Percentiles rank a stretch among this genome's conserved stretches.
phyloP scores from a whole-genome alignment of 306 rosid species.

The Casuarina equisetifolia region DNA sequence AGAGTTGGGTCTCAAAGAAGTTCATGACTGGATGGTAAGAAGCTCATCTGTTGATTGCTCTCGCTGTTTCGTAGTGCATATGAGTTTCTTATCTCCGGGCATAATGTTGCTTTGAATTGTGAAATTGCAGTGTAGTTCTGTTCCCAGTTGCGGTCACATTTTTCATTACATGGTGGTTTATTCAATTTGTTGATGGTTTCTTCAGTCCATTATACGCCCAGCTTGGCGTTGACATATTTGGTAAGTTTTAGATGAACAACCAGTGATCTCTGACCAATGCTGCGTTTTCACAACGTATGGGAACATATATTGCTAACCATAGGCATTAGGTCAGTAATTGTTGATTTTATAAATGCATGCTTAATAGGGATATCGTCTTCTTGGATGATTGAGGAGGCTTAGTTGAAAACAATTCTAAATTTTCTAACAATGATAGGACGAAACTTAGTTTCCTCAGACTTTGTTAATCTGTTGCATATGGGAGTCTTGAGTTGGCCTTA shows the following conservation, averaged over 20 bases:
- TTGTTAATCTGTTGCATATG: conserved; percentile 13
- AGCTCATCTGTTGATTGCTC: conserved; percentile 20
- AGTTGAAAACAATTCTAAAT: conserved; percentile 7
- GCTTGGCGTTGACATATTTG: conserved; percentile 83
- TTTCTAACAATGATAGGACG: conserved; percentile 11
- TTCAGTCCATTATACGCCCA: conserved; percentile 82
- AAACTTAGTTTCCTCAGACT: conserved; percentile 1
- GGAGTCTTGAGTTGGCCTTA: not conserved
- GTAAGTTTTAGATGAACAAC: conserved; percentile 43
- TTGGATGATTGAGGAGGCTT: not conserved
- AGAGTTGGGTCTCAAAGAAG: conserved; percentile 94
- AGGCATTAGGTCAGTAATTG: not conserved
- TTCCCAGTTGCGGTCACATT: conserved; percentile 93
- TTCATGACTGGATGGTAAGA: conserved; percentile 95
- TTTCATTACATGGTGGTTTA: conserved; percentile 91
- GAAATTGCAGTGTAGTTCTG: conserved; percentile 79
- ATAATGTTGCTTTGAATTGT: conserved; percentile 30
- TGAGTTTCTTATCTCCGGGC: conserved; percentile 1
- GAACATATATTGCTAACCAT: not conserved
- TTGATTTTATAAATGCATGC: not conserved
- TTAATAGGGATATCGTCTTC: not conserved
- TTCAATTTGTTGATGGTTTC: conserved; percentile 92
- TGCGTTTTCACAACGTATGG: not conserved
- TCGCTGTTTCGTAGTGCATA: conserved; percentile 3
- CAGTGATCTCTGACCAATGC: not conserved